phyloP scores from a whole-genome alignment of 1,139 yeast species.

The Zhuliangozyma parablackwelliae region DNA sequence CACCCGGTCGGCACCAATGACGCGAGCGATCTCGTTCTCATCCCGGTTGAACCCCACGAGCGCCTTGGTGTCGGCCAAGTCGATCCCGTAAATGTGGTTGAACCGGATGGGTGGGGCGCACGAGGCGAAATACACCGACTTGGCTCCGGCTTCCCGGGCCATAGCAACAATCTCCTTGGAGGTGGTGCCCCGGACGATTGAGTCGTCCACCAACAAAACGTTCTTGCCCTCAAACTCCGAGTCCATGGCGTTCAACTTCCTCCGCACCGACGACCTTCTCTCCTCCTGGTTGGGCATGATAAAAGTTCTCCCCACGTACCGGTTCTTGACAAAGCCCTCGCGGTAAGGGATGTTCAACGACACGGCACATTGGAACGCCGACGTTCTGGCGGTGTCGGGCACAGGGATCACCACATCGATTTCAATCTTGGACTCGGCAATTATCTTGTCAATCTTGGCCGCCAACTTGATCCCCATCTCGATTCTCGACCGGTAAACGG shows the following conservation, averaged over 20 bases:
- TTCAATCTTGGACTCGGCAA: constrained; percentile 42
- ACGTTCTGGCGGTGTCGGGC: constrained; percentile 94
- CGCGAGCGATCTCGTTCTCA: constrained; percentile 68
- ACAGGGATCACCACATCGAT: constrained; percentile 97
- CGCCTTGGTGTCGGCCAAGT: constrained; percentile 92
- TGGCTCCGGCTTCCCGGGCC: constrained; percentile 98
- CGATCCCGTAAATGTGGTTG: constrained; percentile 96
- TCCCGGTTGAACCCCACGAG: constrained; percentile 80
- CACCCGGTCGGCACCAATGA: constrained; percentile 89
- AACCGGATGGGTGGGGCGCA: constrained; percentile 96
- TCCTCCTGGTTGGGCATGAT: constrained; percentile 98
- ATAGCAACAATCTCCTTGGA: constrained; percentile 92
- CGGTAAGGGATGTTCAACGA: constrained; percentile 77
- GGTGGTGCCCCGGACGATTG: constrained; percentile 96
- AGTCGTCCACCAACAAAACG: constrained; percentile 93
- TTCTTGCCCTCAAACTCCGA: constrained; percentile 81
- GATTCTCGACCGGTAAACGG: constrained; percentile 87
- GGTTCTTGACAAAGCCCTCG: constrained; percentile 94
- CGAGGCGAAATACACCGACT: constrained; percentile 86
- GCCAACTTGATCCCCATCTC: constrained; percentile 95
- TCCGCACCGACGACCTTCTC: constrained; percentile 88
- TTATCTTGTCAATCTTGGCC: constrained; percentile 52
- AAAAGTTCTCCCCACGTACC: constrained; percentile 95
- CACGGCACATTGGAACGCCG: constrained; percentile 91
- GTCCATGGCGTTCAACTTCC: constrained; percentile 94